Evolutionary conservation across 805 yeast genomes (phyloP).

Genomic region (Metschnikowia borealis): DNA sequence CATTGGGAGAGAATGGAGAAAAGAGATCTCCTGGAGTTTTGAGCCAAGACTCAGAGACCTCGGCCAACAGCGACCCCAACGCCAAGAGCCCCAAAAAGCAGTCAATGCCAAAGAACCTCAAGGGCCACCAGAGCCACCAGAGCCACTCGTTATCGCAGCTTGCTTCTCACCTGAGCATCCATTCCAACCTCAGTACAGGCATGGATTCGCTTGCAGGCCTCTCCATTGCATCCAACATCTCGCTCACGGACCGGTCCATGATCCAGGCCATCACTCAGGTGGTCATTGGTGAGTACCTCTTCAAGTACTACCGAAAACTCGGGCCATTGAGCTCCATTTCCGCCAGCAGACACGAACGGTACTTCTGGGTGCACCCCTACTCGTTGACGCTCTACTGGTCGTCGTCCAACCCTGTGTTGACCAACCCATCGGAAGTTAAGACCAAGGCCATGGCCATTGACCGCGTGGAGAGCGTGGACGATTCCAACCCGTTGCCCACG

Average conservation of each 20-base stretch:
- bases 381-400: conserved; percentile 91
- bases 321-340: conserved; percentile 73
- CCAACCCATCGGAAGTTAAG: conserved; percentile 60
- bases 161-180: conserved; percentile 27
- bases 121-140: too few species aligned
- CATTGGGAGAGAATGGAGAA: conserved; percentile 5
- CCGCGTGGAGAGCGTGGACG: conserved; percentile 75
- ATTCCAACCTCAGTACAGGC: conserved; percentile 25
- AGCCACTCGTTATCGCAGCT: too few species aligned
- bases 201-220: conserved; percentile 34
- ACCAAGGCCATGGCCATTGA: conserved; percentile 79
- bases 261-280: conserved; percentile 87
- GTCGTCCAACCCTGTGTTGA: conserved; percentile 67
- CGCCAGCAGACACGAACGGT: conserved; percentile 82
- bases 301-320: conserved; percentile 75
- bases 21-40: background rate
- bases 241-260: conserved; percentile 65
- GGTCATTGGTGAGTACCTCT: conserved; percentile 86
- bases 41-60: too few species aligned
- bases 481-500: conserved; percentile 82
- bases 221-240: conserved; percentile 57
- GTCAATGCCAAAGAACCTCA: background rate
- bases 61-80: background rate
- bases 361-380: conserved; percentile 96
- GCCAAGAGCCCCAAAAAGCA: background rate